phyloP scores from a whole-genome alignment of 1,284 basidiomycete species.

The Ganoderma lucidum region DNA sequence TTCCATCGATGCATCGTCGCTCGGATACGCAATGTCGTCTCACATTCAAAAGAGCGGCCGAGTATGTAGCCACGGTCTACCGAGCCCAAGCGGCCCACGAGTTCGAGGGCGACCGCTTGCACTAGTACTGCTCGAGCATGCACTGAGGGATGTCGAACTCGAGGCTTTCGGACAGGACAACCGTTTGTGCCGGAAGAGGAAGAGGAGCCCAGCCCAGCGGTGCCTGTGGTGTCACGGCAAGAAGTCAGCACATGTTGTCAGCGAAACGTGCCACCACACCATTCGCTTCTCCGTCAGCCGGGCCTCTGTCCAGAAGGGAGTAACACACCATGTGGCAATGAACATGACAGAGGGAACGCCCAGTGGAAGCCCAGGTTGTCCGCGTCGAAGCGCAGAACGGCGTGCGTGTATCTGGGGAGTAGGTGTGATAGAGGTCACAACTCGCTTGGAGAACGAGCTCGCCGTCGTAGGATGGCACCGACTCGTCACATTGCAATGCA shows the following conservation, averaged over 20 bases:
- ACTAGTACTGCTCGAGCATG: constrained; percentile 40
- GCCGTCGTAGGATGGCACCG: constrained; percentile 43
- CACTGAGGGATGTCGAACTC: constrained; percentile 42
- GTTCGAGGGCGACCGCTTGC: constrained; percentile 18
- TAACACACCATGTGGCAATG: constrained; percentile 46
- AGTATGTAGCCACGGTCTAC: background rate
- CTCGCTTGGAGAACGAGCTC: constrained; percentile 43
- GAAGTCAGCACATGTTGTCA: background rate
- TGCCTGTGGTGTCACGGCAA: constrained; percentile 14
- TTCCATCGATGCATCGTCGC: no score
- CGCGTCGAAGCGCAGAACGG: constrained; percentile 44
- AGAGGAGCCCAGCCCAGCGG: constrained; percentile 37
- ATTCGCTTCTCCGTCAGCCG: background rate
- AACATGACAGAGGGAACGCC: constrained; percentile 48
- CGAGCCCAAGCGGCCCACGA: background rate
- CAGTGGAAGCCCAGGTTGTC: constrained; percentile 49
- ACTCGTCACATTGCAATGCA: constrained; percentile 13
- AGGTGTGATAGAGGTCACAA: constrained; percentile 49
- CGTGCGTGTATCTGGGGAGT: constrained; percentile 43
- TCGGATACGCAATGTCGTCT: background rate
- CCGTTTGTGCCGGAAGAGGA: constrained; percentile 45
- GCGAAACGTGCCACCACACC: background rate
- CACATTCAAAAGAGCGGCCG: background rate
- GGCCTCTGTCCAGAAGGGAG: background rate
- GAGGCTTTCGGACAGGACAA: constrained; percentile 39